Conservation (phyloP, 306 rosid species). For the Cucumis hystrix region DNA sequence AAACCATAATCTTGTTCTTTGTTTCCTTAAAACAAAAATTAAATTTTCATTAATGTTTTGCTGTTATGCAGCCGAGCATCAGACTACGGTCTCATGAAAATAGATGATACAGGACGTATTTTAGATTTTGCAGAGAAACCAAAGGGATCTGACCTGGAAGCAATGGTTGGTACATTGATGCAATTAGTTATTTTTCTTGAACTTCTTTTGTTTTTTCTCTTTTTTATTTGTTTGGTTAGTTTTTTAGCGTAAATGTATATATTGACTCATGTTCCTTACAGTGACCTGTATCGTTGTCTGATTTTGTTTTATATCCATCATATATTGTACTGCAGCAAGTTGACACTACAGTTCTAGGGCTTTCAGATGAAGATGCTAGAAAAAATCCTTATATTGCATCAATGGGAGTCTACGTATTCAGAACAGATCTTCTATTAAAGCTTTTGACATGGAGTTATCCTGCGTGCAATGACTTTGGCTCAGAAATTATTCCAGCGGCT, state of each 20-base stretch:
- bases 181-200: not conserved
- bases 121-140: constrained; percentile 87
- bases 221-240: not conserved
- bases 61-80: constrained; percentile 28
- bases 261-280: not conserved
- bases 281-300: not conserved
- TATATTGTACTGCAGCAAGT: constrained; percentile 51
- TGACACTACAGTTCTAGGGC: constrained; percentile 72
- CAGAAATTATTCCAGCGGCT: constrained; percentile 91
- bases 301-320: not conserved
- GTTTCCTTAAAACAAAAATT: not conserved
- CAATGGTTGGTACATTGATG: constrained; percentile 49
- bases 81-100: constrained; percentile 86
- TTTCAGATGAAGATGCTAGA: constrained; percentile 54
- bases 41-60: not conserved
- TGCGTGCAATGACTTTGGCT: constrained; percentile 76
- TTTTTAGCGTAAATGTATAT: not conserved
- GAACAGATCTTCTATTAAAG: constrained; percentile 66
- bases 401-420: constrained; percentile 92
- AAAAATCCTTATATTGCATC: constrained; percentile 73
- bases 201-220: not conserved
- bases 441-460: constrained; percentile 56
- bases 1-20: not conserved
- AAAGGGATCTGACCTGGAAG: constrained; percentile 69
- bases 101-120: constrained; percentile 51